Base-by-base conservation (phyloP, 1,284 basidiomycete species). In the Peniophora sp. region DNA sequence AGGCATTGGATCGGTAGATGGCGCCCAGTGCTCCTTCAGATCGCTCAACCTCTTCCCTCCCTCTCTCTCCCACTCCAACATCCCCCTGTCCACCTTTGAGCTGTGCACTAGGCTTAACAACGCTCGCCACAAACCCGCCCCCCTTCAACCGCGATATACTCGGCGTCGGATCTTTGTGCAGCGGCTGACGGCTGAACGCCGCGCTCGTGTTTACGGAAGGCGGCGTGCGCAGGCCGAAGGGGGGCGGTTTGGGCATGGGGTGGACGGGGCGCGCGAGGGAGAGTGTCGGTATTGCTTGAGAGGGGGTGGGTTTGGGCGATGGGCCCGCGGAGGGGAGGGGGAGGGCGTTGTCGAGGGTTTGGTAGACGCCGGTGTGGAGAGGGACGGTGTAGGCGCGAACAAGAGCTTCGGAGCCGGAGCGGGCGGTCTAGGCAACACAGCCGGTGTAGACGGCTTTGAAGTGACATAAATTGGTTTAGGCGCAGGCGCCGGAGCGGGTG, bases 101-200 rank as follows among this genome's bases (percentile, higher is more conserved):
- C 54, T 77, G 69, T 17, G 75, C 69, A 57, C 76, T 86, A 36
- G 74, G 81, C 65, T 84, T 81, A 27, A 91, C 83, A 69, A 88
- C 80, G 57, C 76, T 87, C 64, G 86, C 83, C 6, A 91, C 88
- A 59, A 91, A 90, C 1, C 88, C 88, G 42, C 88, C 79, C 6
- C 88, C 88, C 58, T 89, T 80, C n/a, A 91, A 67, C 52, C 86
- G 70, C 56, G 85, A 89, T 24, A 91, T 77, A 61, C 85, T 88
- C 2, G 88, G 88, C 2, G 87, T 88, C 3, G 79, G 77, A 48
- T 88, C 86, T 60, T 89, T 90, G 47, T 71, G 63, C 3, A 73
- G 58, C 2, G 78, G 69, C 14, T 75, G 69, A 47, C 76, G 78
- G 17, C 82, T 66, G 59, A 87, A 88, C 2, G 76, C 80, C 3